Base-by-base conservation (phyloP, 495 filamentous ascomycete species). In the Penicillium verhagenii region DNA sequence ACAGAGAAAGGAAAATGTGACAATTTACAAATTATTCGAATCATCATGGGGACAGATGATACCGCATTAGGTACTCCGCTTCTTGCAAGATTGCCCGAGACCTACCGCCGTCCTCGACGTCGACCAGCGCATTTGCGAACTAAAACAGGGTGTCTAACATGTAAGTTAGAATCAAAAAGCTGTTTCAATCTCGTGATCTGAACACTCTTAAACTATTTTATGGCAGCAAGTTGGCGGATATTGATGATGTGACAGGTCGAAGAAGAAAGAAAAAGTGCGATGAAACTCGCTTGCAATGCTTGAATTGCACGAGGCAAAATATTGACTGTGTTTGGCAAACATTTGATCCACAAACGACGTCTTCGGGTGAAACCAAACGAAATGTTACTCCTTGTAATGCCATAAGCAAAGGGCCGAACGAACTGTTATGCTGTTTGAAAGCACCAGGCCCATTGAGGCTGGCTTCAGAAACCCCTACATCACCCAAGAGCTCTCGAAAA, bases 191-290 rank as follows among this genome's bases (percentile, higher is more conserved):
- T n/a, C n/a, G n/a, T n/a, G n/a, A n/a, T n/a, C n/a, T n/a, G n/a
- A n/a, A n/a, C n/a, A n/a, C n/a, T n/a, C n/a, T n/a, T n/a, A n/a
- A n/a, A n/a, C n/a, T n/a, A n/a, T n/a, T n/a, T n/a, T n/a, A n/a
- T n/a, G n/a, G n/a, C n/a, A n/a, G n/a, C n/a, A n/a, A n/a, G 11
- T 42, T 29, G 6, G 2, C 23, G 13, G 16, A n/a, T 29, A 3
- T 9, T 29, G 28, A 24, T 4, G 11, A 8, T 21, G 21, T 31
- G 11, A 4, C 9, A 67, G 61, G 64, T 35, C 58, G 64, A 6
- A 59, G 31, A 21, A 46, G 61, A 23, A 67, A 61, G 40, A 67
- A 67, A 42, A 67, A 67, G 40, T 67, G 64, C 18, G 64, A 67
- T 13, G 61, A 67, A 40, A 48, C 50, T 9, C 50, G 5, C 5